Evolutionary conservation across 176 grass and related monocot species (phyloP).

Genomic region (Guadua angustifolia): DNA sequence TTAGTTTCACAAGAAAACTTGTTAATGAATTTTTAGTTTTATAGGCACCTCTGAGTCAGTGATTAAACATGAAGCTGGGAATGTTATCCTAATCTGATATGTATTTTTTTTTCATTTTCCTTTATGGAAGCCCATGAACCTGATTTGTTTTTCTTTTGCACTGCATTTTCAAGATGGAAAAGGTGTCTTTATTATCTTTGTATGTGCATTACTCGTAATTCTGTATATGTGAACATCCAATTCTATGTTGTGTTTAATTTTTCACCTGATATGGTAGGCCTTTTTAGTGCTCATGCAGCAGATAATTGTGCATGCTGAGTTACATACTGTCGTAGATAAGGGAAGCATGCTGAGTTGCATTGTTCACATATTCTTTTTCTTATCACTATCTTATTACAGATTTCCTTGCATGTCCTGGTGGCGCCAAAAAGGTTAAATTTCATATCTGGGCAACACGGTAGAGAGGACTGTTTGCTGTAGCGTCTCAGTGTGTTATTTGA

Average conservation of each 20-base stretch:
- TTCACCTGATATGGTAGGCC: background rate
- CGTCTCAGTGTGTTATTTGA: background rate
- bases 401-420: background rate
- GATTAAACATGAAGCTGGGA: background rate
- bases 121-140: background rate
- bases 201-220: background rate
- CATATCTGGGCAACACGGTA: background rate
- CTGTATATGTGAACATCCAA: too few relatives aligned
- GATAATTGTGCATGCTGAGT: background rate
- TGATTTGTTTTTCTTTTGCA: background rate
- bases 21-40: background rate
- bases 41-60: background rate
- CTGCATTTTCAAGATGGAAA: background rate
- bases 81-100: background rate
- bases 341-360: background rate
- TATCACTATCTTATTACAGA: background rate
- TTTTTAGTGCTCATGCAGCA: background rate
- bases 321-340: too few relatives aligned
- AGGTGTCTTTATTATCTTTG: background rate
- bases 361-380: background rate
- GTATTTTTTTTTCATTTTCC: background rate
- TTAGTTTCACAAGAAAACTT: background rate
- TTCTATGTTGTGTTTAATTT: background rate
- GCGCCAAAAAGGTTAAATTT: background rate
- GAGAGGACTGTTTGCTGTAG: background rate